Evolutionary conservation across 148 eudicot genomes (phyloP), one percentile per base, ranked within the genome.

Genomic region (Simmondsia chinensis): DNA sequence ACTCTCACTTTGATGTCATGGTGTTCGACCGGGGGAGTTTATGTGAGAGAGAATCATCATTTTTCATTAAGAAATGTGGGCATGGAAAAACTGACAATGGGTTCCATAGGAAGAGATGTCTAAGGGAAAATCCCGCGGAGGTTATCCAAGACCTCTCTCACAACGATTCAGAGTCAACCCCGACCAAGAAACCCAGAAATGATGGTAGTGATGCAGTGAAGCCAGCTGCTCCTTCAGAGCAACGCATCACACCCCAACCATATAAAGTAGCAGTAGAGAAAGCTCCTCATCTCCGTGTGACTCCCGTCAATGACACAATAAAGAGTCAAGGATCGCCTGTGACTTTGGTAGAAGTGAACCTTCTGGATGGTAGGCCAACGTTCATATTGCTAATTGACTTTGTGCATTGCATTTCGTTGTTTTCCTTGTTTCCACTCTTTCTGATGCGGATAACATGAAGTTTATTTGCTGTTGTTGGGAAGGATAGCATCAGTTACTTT

Each of bases 1-100:
- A 59, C 39, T 66, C 76, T 28, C 46, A 33, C 39, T 77, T 77
- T 62, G 65, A 61, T 39, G 69, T 70, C 6, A 10, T 46, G 20
- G 53, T 77, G 32, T 73, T 77, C 39, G 71, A 70, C 20, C 52
- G 39, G 29, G 39, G 9, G 38, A 73, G 50, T 58, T 53, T 60
- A 3, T 73, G 84, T 22, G 80, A 77, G 61, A 77, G 65, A 48
- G 84, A 63, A 57, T 45, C 60, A 28, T 56, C 73, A 8, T 77
- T 66, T 46, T 77, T 72, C 45, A 57, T 73, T 18, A 62, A 38
- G 57, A 73, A 53, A 45, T 69, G 79, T 28, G 54, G 57, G 36
- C 70, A 65, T 26, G 24, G 8, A 20, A 56, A 30, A 12, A 11
- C 20, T 33, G 42, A 6, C n/a, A 54, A 9, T 20, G 33, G 23